Evolutionary conservation across 2,329 filamentous ascomycete genomes (phyloP), one percentile per base, ranked within the genome.

Genomic region (Decorospora gaudefroyi): DNA sequence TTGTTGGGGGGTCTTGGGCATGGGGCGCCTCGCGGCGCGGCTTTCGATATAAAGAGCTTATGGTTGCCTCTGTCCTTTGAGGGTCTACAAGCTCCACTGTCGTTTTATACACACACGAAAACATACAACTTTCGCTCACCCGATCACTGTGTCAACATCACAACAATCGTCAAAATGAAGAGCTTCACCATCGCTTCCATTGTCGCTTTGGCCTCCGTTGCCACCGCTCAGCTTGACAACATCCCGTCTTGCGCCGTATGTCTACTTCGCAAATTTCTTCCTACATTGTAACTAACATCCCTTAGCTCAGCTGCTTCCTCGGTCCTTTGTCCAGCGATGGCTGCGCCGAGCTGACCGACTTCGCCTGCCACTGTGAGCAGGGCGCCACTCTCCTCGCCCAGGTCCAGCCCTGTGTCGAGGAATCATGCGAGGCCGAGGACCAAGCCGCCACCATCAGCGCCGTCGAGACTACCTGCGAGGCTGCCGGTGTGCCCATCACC

Each of bases 201-300:
- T 43, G 52, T 77, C 45, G 67, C 73, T 54, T 60, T 73, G 57
- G 72, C 74, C 62, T 62, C 70, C 43, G 65, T 77, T 50, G 74
- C 69, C 62, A 62, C 66, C 44, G 74, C 75, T 44, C 76, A 78
- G 67, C 60, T 76, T 21, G 64, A 68, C 29, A 54, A 75, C 51
- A 66, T 78, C 30, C 76, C 76, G 4, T 28, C 35, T 8, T 78
- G 76, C 67, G 72, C 76, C 38, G 76, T 78, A 72, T 35, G 73
- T 62, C 10, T 15, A 15, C 11, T 16, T 7, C 18, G 2, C 12
- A 30, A 7, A 11, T 23, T 13, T 16, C 7, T 17, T 12, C 12
- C 13, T 19, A 3, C 27, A 5, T 11, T 25, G 5, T 23, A 7
- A 45, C 64, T 65, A 62, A 62, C 51, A 42, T 25, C 1, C n/a